These are phyloP conservation scores for Rhypophila decipiens DNA, from an alignment of 495 filamentous ascomycete species.

Conservation along the genomic window DNA sequence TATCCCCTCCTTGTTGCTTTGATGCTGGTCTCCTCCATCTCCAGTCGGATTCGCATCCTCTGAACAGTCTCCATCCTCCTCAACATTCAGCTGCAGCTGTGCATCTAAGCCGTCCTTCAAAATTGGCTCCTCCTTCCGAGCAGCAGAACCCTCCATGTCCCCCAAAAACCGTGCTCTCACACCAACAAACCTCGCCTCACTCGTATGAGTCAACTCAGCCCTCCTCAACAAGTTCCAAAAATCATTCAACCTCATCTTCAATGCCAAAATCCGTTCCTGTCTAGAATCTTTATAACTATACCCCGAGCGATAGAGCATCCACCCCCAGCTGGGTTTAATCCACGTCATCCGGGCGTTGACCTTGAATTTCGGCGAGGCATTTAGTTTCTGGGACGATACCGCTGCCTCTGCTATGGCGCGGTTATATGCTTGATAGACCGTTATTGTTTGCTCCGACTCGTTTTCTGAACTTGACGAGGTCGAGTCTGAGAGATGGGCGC, in stretches of 20 bases:
- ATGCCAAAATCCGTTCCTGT: conserved; percentile 50
- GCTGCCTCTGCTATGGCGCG: conserved; percentile 47
- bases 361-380: conserved; percentile 46
- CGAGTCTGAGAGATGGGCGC: no score
- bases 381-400: conserved; percentile 43
- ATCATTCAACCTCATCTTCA: conserved; percentile 39
- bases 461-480: no score
- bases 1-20: no score
- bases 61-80: not conserved
- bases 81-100: no score
- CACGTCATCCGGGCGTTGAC: conserved; percentile 53
- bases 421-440: conserved; percentile 60
- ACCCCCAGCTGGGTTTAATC: conserved; percentile 60
- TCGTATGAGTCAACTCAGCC: conserved; percentile 11
- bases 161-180: no score
- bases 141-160: not conserved
- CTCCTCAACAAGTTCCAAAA: conserved; percentile 36
- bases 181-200: no score
- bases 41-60: not conserved
- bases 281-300: conserved; percentile 44
- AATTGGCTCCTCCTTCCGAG: not conserved
- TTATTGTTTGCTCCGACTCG: conserved; percentile 55
- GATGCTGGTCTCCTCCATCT: not conserved
- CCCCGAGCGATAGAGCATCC: conserved; percentile 59
- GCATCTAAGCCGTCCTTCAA: no score